Conservation (phyloP, 148 eudicot genomes). For the Fallopia convolvulus region DNA sequence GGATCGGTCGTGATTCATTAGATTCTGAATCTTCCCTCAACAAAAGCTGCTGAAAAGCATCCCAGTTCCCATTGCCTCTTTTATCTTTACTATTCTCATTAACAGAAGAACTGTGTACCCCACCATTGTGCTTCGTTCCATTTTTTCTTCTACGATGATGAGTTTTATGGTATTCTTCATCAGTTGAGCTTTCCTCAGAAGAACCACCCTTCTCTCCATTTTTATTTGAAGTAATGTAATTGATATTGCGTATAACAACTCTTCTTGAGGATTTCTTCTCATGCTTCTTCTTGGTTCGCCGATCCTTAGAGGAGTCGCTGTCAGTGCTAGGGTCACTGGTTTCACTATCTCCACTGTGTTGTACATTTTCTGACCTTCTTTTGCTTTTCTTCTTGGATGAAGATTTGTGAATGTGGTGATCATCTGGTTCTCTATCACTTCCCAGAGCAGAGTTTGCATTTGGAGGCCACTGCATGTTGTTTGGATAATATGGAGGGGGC, state of each 20-base stretch:
- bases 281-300: constrained; percentile 31
- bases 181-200: constrained; percentile 45
- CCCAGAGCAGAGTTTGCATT: constrained; percentile 30
- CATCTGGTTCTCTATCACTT: constrained; percentile 32
- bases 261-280: constrained; percentile 53
- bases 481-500: constrained; percentile 47
- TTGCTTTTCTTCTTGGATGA: constrained; percentile 44
- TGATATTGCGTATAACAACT: constrained; percentile 71
- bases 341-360: constrained; percentile 26
- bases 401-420: constrained; percentile 27
- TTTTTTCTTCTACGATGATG: constrained; percentile 28
- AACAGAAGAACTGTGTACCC: constrained; percentile 18
- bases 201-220: constrained; percentile 35
- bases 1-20: constrained; percentile 18
- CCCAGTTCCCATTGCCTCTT: constrained; percentile 55
- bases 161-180: constrained; percentile 41
- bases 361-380: constrained; percentile 26
- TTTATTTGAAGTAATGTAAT: constrained; percentile 56
- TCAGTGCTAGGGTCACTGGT: constrained; percentile 41
- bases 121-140: constrained; percentile 27
- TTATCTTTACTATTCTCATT: constrained; percentile 23
- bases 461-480: constrained; percentile 59
- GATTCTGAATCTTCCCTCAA: constrained; percentile 50
- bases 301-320: constrained; percentile 34
- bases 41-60: constrained; percentile 64